Evolutionary conservation across 176 grass and related monocot genomes (phyloP).

Genomic region (Musa troglodytarum): DNA sequence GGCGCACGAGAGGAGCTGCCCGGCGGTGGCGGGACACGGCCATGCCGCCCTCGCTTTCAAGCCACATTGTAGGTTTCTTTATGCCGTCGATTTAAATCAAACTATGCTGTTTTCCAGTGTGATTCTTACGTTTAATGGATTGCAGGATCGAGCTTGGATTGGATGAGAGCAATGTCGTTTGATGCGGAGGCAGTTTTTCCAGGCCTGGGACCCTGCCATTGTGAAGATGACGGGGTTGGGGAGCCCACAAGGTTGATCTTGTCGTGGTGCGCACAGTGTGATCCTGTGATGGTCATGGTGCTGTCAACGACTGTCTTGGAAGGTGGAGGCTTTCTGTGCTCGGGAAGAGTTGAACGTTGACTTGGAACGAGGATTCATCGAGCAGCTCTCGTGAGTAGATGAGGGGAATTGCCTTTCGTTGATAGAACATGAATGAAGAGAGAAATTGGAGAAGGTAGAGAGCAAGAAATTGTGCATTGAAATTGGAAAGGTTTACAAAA

Average conservation of each 20-base stretch:
- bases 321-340: neutral
- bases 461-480: no score
- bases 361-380: neutral
- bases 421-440: no score
- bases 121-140: neutral
- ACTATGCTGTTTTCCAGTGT: neutral
- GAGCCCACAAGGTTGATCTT: neutral
- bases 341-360: conserved; percentile 2
- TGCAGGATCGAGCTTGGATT: neutral
- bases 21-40: neutral
- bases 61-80: neutral
- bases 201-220: neutral
- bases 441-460: no score
- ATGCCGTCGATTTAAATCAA: neutral
- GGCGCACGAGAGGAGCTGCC: neutral
- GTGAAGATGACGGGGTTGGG: neutral
- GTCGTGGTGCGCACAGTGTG: neutral
- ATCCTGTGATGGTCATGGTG: neutral
- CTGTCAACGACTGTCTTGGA: neutral
- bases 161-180: neutral
- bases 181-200: conserved; percentile 16
- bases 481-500: no score
- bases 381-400: neutral
- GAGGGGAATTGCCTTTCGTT: no score
- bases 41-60: neutral